Base-by-base conservation (phyloP, 2,329 filamentous ascomycete genomes). In the Xylogone sp. region DNA sequence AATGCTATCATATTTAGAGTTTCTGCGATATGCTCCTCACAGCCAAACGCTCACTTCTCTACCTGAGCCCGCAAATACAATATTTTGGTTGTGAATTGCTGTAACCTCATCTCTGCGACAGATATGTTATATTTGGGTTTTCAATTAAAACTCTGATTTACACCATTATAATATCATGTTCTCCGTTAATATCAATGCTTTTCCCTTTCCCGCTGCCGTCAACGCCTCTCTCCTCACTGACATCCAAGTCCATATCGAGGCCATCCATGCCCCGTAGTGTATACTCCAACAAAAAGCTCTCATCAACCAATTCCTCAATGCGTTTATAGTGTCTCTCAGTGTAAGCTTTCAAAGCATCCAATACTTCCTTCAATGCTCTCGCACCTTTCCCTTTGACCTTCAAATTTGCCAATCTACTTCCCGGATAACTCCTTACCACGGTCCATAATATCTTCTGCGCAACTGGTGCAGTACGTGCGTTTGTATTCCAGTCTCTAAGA, bases 401-500 rank as follows among this genome's bases (percentile, higher is more conserved):
- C 51, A 96, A 69, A 54, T 79, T 83, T 1, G 90, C 86, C 52
- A 97, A 82, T 52, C 86, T 83, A 46, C 83, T 82, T 2, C 89
- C 88, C 1, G 91, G 88, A 63, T 96, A 96, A 53, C 84, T 88
- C 58, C 84, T 83, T 48, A 96, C 83, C 7, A 99, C 66, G 1
- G 88, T 83, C 74, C 84, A 87, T 7, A 99, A 73, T 13, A 99
- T 86, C 29, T 86, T 83, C 70, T 99, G 94, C 1, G 94, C 88
- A 1, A 97, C 84, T 4, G 85, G 81, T 1, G 91, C 86, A 3
- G 90, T 96, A 55, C 90, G 81, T 0, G 90, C 91, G 62, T 97
- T 97, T 3, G 94, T 96, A 67, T 99, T 99, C 94, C 94, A 99
- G 71, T 99, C 94, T 44, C 95, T 81, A 43, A 97, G 71, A 53